phyloP scores from a whole-genome alignment of 78 protist genomes.

The Corallochytrium limacisporum region DNA sequence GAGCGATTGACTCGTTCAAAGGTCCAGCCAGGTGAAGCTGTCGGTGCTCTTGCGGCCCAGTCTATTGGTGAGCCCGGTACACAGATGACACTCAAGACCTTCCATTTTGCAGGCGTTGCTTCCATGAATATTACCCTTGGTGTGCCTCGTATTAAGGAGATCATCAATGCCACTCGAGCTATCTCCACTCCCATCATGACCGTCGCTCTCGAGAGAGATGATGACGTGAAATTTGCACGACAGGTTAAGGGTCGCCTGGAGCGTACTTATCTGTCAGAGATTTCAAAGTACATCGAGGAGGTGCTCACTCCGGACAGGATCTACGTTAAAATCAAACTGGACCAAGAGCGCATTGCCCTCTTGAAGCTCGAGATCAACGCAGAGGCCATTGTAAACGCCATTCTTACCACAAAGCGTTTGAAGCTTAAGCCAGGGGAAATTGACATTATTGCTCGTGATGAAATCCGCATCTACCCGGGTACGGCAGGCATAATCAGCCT shows the following conservation, averaged over 20 bases:
- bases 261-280: constrained; percentile 64
- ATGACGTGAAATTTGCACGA: constrained; percentile 47
- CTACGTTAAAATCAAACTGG: constrained; percentile 56
- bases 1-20: no score
- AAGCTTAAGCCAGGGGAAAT: constrained; percentile 33
- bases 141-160: constrained; percentile 90
- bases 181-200: constrained; percentile 89
- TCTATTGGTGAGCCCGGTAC: constrained; percentile 97
- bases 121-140: constrained; percentile 77
- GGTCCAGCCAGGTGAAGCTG: constrained; percentile 96
- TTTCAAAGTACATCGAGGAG: constrained; percentile 45
- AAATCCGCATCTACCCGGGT: neutral
- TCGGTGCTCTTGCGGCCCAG: constrained; percentile 98
- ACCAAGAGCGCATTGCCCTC: constrained; percentile 35
- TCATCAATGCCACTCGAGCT: constrained; percentile 89
- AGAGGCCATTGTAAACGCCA: constrained; percentile 21
- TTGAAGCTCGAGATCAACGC: constrained; percentile 48
- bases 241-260: constrained; percentile 83
- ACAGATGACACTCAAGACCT: constrained; percentile 98
- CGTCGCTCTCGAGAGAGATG: constrained; percentile 38
- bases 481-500: neutral
- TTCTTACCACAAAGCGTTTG: constrained; percentile 9
- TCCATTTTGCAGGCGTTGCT: constrained; percentile 98
- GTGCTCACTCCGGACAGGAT: constrained; percentile 33
- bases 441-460: neutral